Evolutionary conservation across 495 filamentous ascomycete species (phyloP).

Genomic region (Clavariopsis aquatica): DNA sequence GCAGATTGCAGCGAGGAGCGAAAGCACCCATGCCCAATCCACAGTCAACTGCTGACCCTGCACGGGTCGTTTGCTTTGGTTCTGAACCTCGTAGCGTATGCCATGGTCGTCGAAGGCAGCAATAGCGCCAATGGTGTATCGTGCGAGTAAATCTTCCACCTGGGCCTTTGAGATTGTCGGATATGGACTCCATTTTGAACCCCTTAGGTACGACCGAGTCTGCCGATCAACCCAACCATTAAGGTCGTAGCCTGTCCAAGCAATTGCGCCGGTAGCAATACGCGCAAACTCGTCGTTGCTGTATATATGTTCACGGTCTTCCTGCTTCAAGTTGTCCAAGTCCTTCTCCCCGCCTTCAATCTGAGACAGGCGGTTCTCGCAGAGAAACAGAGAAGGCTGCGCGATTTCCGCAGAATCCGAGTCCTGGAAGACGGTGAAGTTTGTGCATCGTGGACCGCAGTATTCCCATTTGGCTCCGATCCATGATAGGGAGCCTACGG

Average conservation of each 20-base stretch:
- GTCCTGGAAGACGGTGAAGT: slow-evolving; percentile 35
- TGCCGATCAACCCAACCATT: slow-evolving; percentile 8
- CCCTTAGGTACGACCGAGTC: slow-evolving; percentile 22
- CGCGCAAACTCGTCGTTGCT: slow-evolving; percentile 32
- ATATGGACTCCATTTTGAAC: slow-evolving; percentile 28
- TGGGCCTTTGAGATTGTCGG: slow-evolving; percentile 14
- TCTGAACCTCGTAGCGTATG: slow-evolving; percentile 16
- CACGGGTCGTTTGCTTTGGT: slow-evolving; percentile 19
- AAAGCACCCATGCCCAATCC: slow-evolving; percentile 31
- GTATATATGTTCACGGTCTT: slow-evolving; percentile 28
- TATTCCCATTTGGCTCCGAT: slow-evolving; percentile 11
- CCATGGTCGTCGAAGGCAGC: slow-evolving; percentile 37
- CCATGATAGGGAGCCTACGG: slow-evolving; percentile 23
- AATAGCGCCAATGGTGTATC: slow-evolving; percentile 32
- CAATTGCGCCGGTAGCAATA: slow-evolving; percentile 30
- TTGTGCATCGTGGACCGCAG: slow-evolving; percentile 37
- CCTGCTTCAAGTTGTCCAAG: slow-evolving; percentile 16
- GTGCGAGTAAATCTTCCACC: slow-evolving; percentile 24
- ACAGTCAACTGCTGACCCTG: slow-evolving; percentile 32
- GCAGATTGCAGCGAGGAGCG: slow-evolving; percentile 24
- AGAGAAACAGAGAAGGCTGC: slow-evolving; percentile 22
- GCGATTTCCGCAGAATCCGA: slow-evolving; percentile 13
- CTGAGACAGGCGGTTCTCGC: slow-evolving; percentile 24
- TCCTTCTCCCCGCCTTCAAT: slow-evolving; percentile 14
- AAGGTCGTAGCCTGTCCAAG: slow-evolving; percentile 31